Base-by-base conservation (phyloP, 2,329 filamentous ascomycete species). In the Bipolaris bicolor region DNA sequence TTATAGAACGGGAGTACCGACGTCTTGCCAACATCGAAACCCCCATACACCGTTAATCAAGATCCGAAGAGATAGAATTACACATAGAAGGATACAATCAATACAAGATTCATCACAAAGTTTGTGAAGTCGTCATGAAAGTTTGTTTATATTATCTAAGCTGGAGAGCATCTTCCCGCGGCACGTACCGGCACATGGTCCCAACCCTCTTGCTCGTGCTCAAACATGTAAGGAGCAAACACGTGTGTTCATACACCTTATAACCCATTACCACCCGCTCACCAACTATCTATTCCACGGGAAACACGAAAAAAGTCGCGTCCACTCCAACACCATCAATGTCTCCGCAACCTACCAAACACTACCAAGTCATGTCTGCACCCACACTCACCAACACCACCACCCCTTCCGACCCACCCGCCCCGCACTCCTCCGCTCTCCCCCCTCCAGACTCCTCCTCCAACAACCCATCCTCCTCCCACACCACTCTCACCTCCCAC, bases 301-400 rank as follows among this genome's bases (percentile, higher is more conserved):
- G 10, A 13, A 31, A 31, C 29, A 5, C 29, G 29, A 31, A 31
- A 29, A 26, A 29, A 16, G 15, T 22, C 34, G 22, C 34, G 29
- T 49, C 31, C 44, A n/a, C 15, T 26, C 4, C 20, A n/a, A 7
- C n/a, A 40, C 4, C 18, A 51, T 16, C 37, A 39, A 63, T 61
- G 55, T 64, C 70, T 34, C 57, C 62, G 0, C 41, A 62, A 36
- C 70, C 61, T 33, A 71, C 72, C 31, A 67, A 62, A 39, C 74
- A 77, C 66, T 76, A 77, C 60, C 76, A 78, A 62, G 72, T 68
- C 40, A 76, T 74, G 68, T 71, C 75, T 22, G 55, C 58, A 29
- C 46, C 55, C n/a, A 49, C 57, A 61, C 47, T 52, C 24, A 34
- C 63, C 65, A 49, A 57, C 61, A 37, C 1, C 26, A 29, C 61